Evolutionary conservation across 1,139 yeast species (phyloP).

Genomic region (Geotrichum aggregatum): DNA sequence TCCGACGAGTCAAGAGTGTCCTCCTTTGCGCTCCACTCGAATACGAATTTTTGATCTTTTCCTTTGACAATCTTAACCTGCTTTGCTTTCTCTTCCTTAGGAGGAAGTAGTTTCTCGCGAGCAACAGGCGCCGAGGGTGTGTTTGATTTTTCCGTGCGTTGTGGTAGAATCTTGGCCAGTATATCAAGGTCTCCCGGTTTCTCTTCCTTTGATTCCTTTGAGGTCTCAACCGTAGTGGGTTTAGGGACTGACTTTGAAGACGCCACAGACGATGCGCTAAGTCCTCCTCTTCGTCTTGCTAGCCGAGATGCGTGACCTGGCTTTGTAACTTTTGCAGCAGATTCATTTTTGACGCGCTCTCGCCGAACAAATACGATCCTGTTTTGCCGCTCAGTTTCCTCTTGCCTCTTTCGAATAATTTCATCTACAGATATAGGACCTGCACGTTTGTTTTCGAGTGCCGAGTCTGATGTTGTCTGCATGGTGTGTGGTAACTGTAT

Average conservation of each 20-base stretch:
- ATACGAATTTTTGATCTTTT: constrained; percentile 47
- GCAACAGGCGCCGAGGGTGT: neutral
- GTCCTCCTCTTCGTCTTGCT: constrained; percentile 12
- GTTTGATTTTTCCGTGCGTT: neutral
- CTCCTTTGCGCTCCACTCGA: constrained; percentile 66
- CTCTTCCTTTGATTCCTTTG: neutral
- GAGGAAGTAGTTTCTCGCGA: neutral
- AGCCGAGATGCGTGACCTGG: neutral
- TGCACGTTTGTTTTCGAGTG: neutral
- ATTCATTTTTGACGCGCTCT: constrained; percentile 10
- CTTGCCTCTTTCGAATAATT: constrained; percentile 37
- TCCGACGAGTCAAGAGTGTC: constrained; percentile 53
- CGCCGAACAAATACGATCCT: constrained; percentile 16
- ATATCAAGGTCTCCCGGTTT: neutral
- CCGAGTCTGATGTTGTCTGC: constrained; percentile 2
- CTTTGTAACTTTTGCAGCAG: neutral
- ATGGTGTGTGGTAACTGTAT: too few relatives aligned
- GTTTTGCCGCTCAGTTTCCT: constrained; percentile 29
- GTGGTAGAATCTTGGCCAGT: constrained; percentile 4
- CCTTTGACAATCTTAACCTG: constrained; percentile 12
- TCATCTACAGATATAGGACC: constrained; percentile 45
- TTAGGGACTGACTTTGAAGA: neutral
- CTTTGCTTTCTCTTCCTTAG: neutral
- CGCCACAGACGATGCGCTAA: constrained; percentile 7
- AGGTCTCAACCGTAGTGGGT: neutral